Evolutionary conservation across 495 filamentous ascomycete species (phyloP), one percentile per base, ranked within the genome.

Genomic region (Amorphotheca resinae): DNA sequence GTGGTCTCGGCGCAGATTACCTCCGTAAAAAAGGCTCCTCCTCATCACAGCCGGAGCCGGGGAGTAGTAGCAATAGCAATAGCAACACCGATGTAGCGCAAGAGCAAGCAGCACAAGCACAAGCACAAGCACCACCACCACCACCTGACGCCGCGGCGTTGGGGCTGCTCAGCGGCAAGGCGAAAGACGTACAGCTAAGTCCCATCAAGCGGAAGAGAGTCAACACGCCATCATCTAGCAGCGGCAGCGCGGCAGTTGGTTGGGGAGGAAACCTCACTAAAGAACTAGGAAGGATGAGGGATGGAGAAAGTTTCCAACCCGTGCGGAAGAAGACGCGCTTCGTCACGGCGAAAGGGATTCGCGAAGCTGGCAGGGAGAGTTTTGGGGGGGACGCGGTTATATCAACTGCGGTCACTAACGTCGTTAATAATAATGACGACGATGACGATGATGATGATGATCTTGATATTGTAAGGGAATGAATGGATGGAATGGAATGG

Each of bases 241-340:
- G 38, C n/a, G 46, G 49, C 42, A 39, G 38, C n/a, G 46, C 43
- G 17, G 51, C 50, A 33, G 28, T 70, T 3, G 72, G 72, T 4
- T 76, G 72, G 72, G 72, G 72, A 21, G 57, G 61, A 5, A 46
- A 47, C 14, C 50, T 76, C 1, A 56, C 51, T 40, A 57, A 60
- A 9, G 72, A 74, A 49, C 56, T 76, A 14, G 56, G 59, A 5
- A 50, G 67, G 42, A 73, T 76, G 72, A 69, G 65, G 48, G 64
- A 71, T n/a, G 72, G 69, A 5, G 69, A 74, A 49, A 63, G 51
- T 47, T 37, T 72, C 2, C 43, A 56, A 22, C 70, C 74, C 3
- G 68, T 73, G 9, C 66, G 68, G 51, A 89, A 91, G 61, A 91
- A 87, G 66, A 91, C 84, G 11, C 66, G 85, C 14, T 91, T 93